Base-by-base conservation (phyloP, 495 filamentous ascomycete species). In the Thozetella sp. region DNA sequence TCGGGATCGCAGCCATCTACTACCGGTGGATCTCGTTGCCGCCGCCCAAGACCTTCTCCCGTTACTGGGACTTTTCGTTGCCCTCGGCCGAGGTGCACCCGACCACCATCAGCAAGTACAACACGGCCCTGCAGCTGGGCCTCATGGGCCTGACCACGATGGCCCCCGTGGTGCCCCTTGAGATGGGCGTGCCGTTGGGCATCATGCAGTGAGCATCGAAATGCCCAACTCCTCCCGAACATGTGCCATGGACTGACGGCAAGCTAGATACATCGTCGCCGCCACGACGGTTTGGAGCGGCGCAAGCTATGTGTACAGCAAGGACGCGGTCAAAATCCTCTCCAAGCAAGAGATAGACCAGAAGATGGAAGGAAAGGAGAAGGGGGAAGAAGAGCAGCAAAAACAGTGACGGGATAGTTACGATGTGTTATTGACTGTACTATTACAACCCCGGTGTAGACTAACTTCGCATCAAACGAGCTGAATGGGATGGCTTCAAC, bases 31-130 rank as follows among this genome's bases (percentile, higher is more conserved):
- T 96, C 52, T 93, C 90, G 2, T 83, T 99, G 22, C 95, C 95
- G 1, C 87, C 90, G 0, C 95, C 95, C 3, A 97, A 97, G 73
- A 98, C 95, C 0, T 89, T 97, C 73, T 74, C 80, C 15, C 80
- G 95, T n/a, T 99, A 97, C 71, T 99, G 96, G 96, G 96, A 99
- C 70, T 98, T 98, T 65, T 91, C 88, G 12, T 83, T 99, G 19
- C 95, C 95, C 0, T 91, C 86, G 50, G 95, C 95, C 1, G 95
- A 98, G 72, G 95, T 99, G 3, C 89, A 89, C 62, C 95, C 95
- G 0, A 99, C 95, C 0, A 85, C 80, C 17, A 92, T 99, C 63
- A 95, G 90, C 63, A 99, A 99, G 81, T 84, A 88, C 59, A 96
- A 96, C 63, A 96, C 92, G 0, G 88, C 88, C 1, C 67, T 96